phyloP scores from a whole-genome alignment of 2,329 filamentous ascomycete species.

The Cladosporium sp. region DNA sequence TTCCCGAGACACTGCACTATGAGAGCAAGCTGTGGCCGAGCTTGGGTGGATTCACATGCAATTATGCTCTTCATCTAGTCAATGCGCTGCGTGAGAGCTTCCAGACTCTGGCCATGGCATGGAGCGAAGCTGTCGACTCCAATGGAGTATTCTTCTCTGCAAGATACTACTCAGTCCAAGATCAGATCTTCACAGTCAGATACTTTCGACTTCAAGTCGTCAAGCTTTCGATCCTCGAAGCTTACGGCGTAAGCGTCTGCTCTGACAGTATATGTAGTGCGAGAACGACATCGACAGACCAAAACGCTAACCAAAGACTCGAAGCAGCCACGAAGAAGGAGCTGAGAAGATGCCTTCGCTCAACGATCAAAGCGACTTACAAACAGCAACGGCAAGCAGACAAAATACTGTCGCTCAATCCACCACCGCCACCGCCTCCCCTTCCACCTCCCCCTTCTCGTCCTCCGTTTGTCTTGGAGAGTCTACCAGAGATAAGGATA shows the following conservation, averaged over 20 bases:
- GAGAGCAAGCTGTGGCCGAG: not conserved
- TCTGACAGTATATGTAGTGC: slow-evolving; percentile 18
- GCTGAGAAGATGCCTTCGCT: not conserved
- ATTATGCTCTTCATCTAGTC: slow-evolving; percentile 16
- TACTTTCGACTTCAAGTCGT: slow-evolving; percentile 23
- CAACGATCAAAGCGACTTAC: not conserved
- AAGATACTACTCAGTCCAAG: slow-evolving; percentile 9
- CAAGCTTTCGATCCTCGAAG: slow-evolving; percentile 9
- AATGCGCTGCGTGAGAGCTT: slow-evolving; percentile 18
- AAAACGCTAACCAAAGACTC: not conserved
- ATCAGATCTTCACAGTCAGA: slow-evolving; percentile 17
- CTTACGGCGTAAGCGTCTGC: slow-evolving; percentile 18
- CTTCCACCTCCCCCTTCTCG: not conserved
- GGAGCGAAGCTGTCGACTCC: slow-evolving; percentile 18
- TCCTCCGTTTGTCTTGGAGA: not conserved
- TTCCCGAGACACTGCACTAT: not conserved
- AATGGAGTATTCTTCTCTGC: slow-evolving; percentile 15
- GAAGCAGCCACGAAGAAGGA: not conserved
- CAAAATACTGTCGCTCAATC: not conserved
- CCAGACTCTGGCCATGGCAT: slow-evolving; percentile 13
- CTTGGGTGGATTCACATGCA: slow-evolving; percentile 10
- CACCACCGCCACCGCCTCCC: not conserved
- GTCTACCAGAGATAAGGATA: not conserved
- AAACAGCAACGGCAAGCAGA: not conserved
- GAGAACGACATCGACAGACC: not conserved